Base-by-base conservation (phyloP, 768 basidiomycete species). In the Russula emetica region DNA sequence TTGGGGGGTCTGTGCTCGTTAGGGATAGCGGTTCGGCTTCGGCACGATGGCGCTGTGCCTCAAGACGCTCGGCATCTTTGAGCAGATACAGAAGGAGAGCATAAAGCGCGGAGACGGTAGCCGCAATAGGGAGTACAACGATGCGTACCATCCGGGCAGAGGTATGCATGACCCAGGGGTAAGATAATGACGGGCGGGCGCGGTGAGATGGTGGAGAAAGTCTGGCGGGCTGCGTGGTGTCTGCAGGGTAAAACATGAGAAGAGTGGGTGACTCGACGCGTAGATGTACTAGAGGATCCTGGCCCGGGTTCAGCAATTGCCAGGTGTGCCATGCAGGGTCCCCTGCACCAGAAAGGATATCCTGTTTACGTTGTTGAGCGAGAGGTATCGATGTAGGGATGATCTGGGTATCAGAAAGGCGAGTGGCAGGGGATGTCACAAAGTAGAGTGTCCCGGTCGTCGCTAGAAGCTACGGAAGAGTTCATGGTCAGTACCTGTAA, bases 31-130 rank as follows among this genome's bases (percentile, higher is more conserved):
- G 67, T 63, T 80, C 79, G 0, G 77, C 70, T 40, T 83, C 83
- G 1, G 77, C 77, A 36, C 83, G 80, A 71, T 88, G 81, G 45
- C 87, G 80, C 70, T 94, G 92, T 3, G 91, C 89, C 70, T 94
- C 94, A 40, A 97, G 80, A 0, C 94, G 82, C 63, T 99, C 94
- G 0, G 92, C 85, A 67, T 96, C 88, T 76, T 95, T 96, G 65
- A 98, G 78, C 2, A 99, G 80, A 72, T 94, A 94, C 11, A 92
- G 78, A 9, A 96, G 78, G 13, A 98, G 75, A 9, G 82, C 80
- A 72, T 90, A 98, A 11, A 98, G 78, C 4, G 82, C 74, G 28
- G 81, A 76, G 8, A 88, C 90, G 0, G 95, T 96, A 6, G 79
- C 79, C 9, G 84, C 82, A 71, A 97, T 95, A 0, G 96, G 96